A percentile compares a stretch with the other conserved stretches of the same genome.
These are phyloP conservation scores for Verbena officinalis DNA, from an alignment of 257 asterid species.

Conservation along the genomic window DNA sequence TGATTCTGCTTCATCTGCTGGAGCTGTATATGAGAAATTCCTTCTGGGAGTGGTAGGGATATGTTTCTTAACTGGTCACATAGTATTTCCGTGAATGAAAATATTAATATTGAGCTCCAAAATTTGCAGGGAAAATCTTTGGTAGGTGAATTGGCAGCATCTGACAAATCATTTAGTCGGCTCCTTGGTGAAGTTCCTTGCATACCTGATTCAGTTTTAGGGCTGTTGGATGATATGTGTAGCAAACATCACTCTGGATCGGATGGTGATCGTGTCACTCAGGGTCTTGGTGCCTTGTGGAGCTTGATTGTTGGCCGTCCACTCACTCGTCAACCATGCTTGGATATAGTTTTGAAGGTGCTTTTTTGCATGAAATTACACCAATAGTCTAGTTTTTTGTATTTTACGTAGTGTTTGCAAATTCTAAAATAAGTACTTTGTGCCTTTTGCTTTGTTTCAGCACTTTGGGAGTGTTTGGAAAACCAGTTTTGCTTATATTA, in stretches of 20 bases:
- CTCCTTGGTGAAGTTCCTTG: slow-evolving; percentile 94
- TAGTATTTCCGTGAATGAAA: slow-evolving; percentile 9
- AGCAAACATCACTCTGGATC: slow-evolving; percentile 55
- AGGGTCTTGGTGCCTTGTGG: slow-evolving; percentile 97
- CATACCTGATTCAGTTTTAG: slow-evolving; percentile 79
- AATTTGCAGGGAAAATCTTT: slow-evolving; percentile 74
- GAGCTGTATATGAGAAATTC: slow-evolving; percentile 72
- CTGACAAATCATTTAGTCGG: slow-evolving; percentile 92
- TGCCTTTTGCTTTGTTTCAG: too few species aligned
- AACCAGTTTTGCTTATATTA: too few species aligned
- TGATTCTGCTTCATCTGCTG: slow-evolving; percentile 62
- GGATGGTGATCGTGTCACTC: slow-evolving; percentile 93
- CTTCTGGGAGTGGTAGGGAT: slow-evolving; percentile 85
- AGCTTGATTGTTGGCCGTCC: slow-evolving; percentile 88
- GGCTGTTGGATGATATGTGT: slow-evolving; percentile 77
- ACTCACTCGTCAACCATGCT: slow-evolving; percentile 76
- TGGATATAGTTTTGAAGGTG: slow-evolving; percentile 96
- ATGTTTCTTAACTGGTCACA: slow-evolving; percentile 24
- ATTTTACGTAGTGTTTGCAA: slow-evolving; percentile 18
- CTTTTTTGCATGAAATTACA: slow-evolving; percentile 24
- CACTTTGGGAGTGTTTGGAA: too few species aligned
- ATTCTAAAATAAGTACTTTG: too few species aligned
- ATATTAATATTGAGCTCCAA: slow-evolving; percentile 35
- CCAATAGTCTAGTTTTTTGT: slow-evolving; percentile 19
- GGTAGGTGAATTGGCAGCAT: slow-evolving; percentile 79